Conservation (phyloP, 2,329 filamentous ascomycete species). For the Dactylonectria estremocensis region DNA sequence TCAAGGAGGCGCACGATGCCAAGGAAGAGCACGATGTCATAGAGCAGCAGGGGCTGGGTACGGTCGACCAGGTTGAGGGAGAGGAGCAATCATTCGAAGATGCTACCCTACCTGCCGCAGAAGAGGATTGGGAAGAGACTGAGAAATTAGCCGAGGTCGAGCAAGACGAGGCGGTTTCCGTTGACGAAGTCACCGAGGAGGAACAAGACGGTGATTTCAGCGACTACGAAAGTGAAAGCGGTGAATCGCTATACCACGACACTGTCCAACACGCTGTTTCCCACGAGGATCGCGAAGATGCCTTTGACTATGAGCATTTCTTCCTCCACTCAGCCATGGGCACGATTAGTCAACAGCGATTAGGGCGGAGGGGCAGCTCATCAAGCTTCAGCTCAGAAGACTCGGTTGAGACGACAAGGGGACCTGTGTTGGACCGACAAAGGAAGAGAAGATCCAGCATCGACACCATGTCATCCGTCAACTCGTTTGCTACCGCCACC, state of each 20-base stretch:
- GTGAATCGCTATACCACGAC: slow-evolving; percentile 76
- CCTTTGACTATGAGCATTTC: slow-evolving; percentile 97
- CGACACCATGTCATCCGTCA: slow-evolving; percentile 66
- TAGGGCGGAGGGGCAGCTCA: slow-evolving; percentile 56
- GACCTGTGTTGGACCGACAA: slow-evolving; percentile 51
- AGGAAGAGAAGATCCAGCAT: slow-evolving; percentile 62
- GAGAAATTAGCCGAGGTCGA: slow-evolving; percentile 2
- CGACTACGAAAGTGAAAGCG: slow-evolving; percentile 72
- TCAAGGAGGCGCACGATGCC: too few species aligned
- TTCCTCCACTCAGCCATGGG: slow-evolving; percentile 95
- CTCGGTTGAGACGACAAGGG: slow-evolving; percentile 74
- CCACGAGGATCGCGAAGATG: slow-evolving; percentile 94
- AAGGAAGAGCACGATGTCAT: too few species aligned
- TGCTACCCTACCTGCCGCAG: neutral
- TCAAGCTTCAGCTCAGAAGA: slow-evolving; percentile 72
- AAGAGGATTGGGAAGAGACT: neutral
- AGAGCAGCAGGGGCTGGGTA: slow-evolving; percentile 32
- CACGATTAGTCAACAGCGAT: slow-evolving; percentile 69
- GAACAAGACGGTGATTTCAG: slow-evolving; percentile 54
- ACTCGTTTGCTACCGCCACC: slow-evolving; percentile 71
- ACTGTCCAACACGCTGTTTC: slow-evolving; percentile 74
- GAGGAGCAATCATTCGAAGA: slow-evolving; percentile 48
- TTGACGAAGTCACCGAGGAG: slow-evolving; percentile 53
- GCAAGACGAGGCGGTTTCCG: slow-evolving; percentile 32
- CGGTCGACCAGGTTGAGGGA: slow-evolving; percentile 52